These are phyloP conservation scores for Boletellus sp. DNA, from an alignment of 768 basidiomycete species.

Conservation along the genomic window DNA sequence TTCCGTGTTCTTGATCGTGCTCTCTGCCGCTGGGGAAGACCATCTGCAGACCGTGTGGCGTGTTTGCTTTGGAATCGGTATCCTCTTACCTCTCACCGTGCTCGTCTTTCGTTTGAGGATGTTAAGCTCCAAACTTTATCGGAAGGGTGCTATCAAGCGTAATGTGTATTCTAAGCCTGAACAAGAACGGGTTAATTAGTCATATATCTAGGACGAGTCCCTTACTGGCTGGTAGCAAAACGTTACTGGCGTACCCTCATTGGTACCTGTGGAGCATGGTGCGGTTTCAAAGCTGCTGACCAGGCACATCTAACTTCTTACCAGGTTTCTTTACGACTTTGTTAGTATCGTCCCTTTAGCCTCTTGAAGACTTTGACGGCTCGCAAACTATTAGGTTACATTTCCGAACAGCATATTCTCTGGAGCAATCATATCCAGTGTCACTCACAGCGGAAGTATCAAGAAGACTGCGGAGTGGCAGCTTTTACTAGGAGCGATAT, in stretches of 20 bases:
- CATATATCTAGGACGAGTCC: constrained; percentile 44
- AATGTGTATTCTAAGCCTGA: constrained; percentile 11
- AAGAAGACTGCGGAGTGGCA: constrained; percentile 67
- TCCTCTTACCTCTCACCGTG: constrained; percentile 60
- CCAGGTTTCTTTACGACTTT: constrained; percentile 70
- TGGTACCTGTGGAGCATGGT: constrained; percentile 75
- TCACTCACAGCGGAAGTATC: constrained; percentile 53
- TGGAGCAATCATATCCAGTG: constrained; percentile 62
- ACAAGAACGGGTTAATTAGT: constrained; percentile 1
- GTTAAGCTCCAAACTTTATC: constrained; percentile 63
- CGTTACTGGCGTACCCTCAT: constrained; percentile 67
- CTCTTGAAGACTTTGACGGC: not conserved
- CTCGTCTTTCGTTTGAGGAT: constrained; percentile 72
- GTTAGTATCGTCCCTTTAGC: constrained; percentile 25
- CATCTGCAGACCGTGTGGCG: constrained; percentile 66
- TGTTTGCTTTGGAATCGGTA: constrained; percentile 62
- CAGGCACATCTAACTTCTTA: constrained; percentile 1
- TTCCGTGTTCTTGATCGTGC: constrained; percentile 62
- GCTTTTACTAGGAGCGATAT: constrained; percentile 57
- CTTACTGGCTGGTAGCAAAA: constrained; percentile 56
- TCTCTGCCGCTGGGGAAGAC: constrained; percentile 60
- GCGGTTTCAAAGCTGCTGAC: not conserved
- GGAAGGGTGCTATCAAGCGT: constrained; percentile 64
- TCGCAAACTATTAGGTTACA: constrained; percentile 42
- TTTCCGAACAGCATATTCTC: constrained; percentile 74